Percentiles rank a stretch among this genome's conserved stretches.
Conservation (phyloP, 2,329 filamentous ascomycete genomes). For the Verticillium klebahnii region DNA sequence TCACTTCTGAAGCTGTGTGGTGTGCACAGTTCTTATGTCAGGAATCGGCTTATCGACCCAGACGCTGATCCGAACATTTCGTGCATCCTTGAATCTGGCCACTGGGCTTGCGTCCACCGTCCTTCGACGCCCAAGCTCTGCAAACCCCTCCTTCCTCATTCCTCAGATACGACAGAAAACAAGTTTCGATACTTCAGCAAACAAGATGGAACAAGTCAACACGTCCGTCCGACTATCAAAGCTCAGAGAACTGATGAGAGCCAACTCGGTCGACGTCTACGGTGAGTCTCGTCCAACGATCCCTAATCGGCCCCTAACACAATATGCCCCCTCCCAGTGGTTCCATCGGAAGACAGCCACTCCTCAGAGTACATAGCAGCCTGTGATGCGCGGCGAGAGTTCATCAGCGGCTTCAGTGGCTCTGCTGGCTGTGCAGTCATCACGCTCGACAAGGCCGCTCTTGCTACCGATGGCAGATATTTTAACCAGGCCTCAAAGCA, state of each 20-base stretch:
- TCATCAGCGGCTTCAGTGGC: slow-evolving; percentile 89
- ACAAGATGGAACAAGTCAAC: slow-evolving; percentile 69
- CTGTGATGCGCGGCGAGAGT: slow-evolving; percentile 88
- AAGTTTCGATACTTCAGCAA: not conserved
- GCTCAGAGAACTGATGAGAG: slow-evolving; percentile 81
- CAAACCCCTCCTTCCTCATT: not conserved
- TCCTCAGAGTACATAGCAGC: slow-evolving; percentile 96
- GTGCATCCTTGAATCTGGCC: not conserved
- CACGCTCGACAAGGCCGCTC: slow-evolving; percentile 76
- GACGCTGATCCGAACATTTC: not conserved
- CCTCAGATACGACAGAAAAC: not conserved
- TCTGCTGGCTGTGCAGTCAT: slow-evolving; percentile 92
- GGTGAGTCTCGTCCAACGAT: slow-evolving; percentile 48
- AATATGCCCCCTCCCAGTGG: slow-evolving; percentile 52
- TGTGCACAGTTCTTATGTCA: not conserved
- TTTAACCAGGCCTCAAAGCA: slow-evolving; percentile 95
- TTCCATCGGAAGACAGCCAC: slow-evolving; percentile 95
- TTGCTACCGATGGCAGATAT: slow-evolving; percentile 94
- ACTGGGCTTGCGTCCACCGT: not conserved
- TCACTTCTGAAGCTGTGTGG: not conserved
- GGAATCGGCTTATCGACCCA: not conserved
- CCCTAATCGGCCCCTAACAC: slow-evolving; percentile 28
- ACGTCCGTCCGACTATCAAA: slow-evolving; percentile 71
- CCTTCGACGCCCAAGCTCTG: not conserved
- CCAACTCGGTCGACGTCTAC: slow-evolving; percentile 85